phyloP scores from a whole-genome alignment of 345 rosid genomes.

The Cochlearia excelsa region DNA sequence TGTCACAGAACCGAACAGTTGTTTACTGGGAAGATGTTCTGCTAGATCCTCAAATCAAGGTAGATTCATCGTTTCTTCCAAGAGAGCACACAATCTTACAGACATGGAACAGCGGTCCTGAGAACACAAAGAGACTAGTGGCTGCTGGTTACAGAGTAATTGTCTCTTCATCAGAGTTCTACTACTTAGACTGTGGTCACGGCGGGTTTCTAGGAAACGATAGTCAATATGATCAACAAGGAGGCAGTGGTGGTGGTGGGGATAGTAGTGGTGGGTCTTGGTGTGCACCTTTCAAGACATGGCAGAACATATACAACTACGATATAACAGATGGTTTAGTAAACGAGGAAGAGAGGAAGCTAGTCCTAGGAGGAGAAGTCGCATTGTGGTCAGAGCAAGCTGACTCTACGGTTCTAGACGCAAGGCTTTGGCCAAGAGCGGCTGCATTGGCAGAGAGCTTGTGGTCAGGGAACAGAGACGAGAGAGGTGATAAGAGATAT shows the following conservation, averaged over 20 bases:
- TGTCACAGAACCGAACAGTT: constrained; percentile 67
- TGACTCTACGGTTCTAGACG: constrained; percentile 60
- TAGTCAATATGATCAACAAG: constrained; percentile 54
- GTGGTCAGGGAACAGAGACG: constrained; percentile 82
- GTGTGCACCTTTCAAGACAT: constrained; percentile 89
- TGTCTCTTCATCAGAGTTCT: constrained; percentile 77
- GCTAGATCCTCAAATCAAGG: constrained; percentile 51
- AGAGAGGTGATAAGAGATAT: constrained; percentile 57
- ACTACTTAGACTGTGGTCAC: constrained; percentile 86
- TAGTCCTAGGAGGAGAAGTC: constrained; percentile 88
- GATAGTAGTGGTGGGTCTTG: constrained; percentile 53
- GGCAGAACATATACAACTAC: constrained; percentile 83
- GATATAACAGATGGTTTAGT: constrained; percentile 63
- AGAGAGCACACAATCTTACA: constrained; percentile 64
- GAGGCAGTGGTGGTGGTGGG: constrained; percentile 1
- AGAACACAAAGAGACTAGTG: constrained; percentile 61
- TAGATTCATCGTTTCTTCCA: constrained; percentile 47
- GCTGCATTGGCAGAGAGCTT: constrained; percentile 78
- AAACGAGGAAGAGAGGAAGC: constrained; percentile 55
- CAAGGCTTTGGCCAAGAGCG: constrained; percentile 75
- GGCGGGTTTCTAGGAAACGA: constrained; percentile 71
- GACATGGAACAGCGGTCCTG: constrained; percentile 77
- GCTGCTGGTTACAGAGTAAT: constrained; percentile 72
- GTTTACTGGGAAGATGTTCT: constrained; percentile 87
- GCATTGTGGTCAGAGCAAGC: constrained; percentile 97